A percentile compares a stretch with the other conserved stretches of the same genome.
phyloP scores from a whole-genome alignment of 2,329 filamentous ascomycete species.

The Sordariomycetes sp. region DNA sequence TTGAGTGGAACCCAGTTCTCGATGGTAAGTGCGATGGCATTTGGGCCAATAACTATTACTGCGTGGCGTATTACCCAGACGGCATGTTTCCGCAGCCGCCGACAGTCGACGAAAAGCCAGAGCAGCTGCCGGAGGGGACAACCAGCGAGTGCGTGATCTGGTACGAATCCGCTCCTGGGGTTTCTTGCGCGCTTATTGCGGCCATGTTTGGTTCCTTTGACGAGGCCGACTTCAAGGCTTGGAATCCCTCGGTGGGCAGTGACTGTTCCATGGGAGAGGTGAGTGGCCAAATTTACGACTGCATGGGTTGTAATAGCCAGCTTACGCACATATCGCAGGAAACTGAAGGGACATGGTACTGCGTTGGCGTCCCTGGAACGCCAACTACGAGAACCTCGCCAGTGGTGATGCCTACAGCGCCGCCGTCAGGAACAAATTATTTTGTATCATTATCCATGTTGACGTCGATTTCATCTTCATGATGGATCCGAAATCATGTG shows the following conservation, averaged over 20 bases:
- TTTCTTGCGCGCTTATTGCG: not conserved
- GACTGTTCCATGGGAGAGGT: too few species aligned
- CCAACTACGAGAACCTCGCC: not conserved
- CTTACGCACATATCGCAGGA: too few species aligned
- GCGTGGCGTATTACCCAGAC: slow-evolving; percentile 6
- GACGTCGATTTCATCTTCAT: not conserved
- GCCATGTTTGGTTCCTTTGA: not conserved
- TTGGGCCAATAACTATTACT: slow-evolving; percentile 12
- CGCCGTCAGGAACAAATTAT: not conserved
- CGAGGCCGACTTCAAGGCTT: slow-evolving; percentile 7
- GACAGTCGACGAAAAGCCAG: not conserved
- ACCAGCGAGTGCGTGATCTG: not conserved
- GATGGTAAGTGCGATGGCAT: slow-evolving; percentile 14
- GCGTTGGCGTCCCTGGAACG: not conserved
- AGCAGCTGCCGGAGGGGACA: not conserved
- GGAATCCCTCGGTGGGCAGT: not conserved
- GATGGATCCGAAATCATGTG: not conserved
- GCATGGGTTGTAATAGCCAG: too few species aligned
- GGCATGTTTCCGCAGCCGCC: not conserved
- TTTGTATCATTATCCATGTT: not conserved
- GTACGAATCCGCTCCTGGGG: not conserved
- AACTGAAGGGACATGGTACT: not conserved
- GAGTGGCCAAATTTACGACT: too few species aligned
- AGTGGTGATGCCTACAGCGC: not conserved
- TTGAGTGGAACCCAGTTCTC: slow-evolving; percentile 15